Conservation (phyloP, 2,329 filamentous ascomycete genomes). For the Daldinia eschscholtzii region DNA sequence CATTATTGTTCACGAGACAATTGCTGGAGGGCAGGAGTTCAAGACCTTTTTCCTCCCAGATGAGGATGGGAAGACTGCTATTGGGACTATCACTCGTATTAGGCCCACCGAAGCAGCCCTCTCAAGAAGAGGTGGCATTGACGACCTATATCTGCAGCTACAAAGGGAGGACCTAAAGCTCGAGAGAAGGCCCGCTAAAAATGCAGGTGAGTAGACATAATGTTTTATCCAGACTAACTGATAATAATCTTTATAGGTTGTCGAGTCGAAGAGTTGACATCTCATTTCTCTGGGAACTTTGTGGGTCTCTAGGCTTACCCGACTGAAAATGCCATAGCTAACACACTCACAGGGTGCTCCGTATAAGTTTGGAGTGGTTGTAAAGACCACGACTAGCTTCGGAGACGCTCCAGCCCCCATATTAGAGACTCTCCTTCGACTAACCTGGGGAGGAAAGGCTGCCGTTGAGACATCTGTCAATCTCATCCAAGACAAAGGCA, state of each 20-base stretch:
- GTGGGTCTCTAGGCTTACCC: constrained; percentile 51
- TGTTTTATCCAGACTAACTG: constrained; percentile 9
- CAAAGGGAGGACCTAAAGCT: constrained; percentile 60
- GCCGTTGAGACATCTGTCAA: constrained; percentile 53
- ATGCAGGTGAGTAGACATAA: constrained; percentile 52
- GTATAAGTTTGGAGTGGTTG: constrained; percentile 74
- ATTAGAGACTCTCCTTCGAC: constrained; percentile 62
- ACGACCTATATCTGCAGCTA: constrained; percentile 70
- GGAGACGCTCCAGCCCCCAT: constrained; percentile 62
- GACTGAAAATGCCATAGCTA: constrained; percentile 45
- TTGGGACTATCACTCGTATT: constrained; percentile 68
- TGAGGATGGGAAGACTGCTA: constrained; percentile 49
- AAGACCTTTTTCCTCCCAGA: constrained; percentile 57
- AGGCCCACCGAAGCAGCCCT: constrained; percentile 61
- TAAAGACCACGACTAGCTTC: constrained; percentile 63
- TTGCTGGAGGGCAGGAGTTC: constrained; percentile 54
- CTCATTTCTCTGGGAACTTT: constrained; percentile 67
- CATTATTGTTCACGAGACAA: constrained; percentile 22
- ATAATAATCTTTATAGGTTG: constrained; percentile 51
- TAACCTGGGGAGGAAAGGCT: constrained; percentile 67
- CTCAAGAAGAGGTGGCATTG: constrained; percentile 65
- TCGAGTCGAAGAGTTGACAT: constrained; percentile 60
- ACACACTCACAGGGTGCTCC: constrained; percentile 64
- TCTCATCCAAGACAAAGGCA: constrained; percentile 21
- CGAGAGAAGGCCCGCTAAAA: constrained; percentile 57